Evolutionary conservation across 768 basidiomycete species (phyloP).

Genomic region (Amyloporia xantha): DNA sequence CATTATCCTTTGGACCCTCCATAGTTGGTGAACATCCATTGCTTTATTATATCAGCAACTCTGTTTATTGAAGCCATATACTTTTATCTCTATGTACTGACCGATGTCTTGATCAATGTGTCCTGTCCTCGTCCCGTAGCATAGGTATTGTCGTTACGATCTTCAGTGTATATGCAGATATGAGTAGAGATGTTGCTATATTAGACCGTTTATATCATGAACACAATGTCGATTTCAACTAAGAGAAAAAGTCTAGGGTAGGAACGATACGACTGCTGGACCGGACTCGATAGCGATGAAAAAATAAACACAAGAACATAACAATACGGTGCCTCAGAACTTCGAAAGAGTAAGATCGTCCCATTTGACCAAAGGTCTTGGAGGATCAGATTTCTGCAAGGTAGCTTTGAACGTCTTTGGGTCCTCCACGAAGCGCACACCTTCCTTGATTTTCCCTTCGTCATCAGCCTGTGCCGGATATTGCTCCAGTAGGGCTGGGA

Average conservation of each 20-base stretch:
- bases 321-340: slow-evolving; percentile 36
- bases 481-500: slow-evolving; percentile 51
- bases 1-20: slow-evolving; percentile 55
- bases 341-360: slow-evolving; percentile 60
- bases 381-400: slow-evolving; percentile 46
- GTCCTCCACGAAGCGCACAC: slow-evolving; percentile 60
- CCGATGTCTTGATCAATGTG: too few species aligned
- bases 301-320: slow-evolving; percentile 5
- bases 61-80: too few species aligned
- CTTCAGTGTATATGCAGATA: too few species aligned
- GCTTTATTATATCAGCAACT: too few species aligned
- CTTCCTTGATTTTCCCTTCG: slow-evolving; percentile 36
- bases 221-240: not conserved
- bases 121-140: too few species aligned
- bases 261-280: not conserved
- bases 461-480: slow-evolving; percentile 51
- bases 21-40: too few species aligned
- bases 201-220: not conserved
- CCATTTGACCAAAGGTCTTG: slow-evolving; percentile 70
- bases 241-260: too few species aligned
- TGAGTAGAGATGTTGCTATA: too few species aligned
- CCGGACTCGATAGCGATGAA: slow-evolving; percentile 1
- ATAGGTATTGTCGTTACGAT: too few species aligned
- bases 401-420: slow-evolving; percentile 57
- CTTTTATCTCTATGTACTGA: too few species aligned